Evolutionary conservation across 768 basidiomycete species (phyloP).

Genomic region (Tylopilus balloui): DNA sequence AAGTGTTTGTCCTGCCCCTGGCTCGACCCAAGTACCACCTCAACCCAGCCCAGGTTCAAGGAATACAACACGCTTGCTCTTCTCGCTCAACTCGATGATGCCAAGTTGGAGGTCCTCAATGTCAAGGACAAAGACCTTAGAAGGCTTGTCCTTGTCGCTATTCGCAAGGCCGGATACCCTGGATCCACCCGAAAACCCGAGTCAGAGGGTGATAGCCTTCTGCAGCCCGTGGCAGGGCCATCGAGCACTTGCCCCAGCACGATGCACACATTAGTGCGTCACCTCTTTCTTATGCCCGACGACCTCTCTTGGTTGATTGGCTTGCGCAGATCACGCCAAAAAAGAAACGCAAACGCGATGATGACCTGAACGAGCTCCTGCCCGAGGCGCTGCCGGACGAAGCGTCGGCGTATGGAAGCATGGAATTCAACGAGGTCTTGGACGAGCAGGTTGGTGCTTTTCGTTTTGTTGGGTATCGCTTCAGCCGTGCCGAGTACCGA

Average conservation of each 20-base stretch:
- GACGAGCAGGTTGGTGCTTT: slow-evolving; percentile 59
- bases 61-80: slow-evolving; percentile 56
- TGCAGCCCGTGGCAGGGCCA: slow-evolving; percentile 1
- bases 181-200: slow-evolving; percentile 12
- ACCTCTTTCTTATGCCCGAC: neutral
- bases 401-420: slow-evolving; percentile 44
- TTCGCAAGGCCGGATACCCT: slow-evolving; percentile 63
- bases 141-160: slow-evolving; percentile 51
- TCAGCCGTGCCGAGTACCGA: slow-evolving; percentile 1
- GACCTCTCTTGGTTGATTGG: slow-evolving; percentile 1
- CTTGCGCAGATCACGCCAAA: slow-evolving; percentile 42
- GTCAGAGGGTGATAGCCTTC: slow-evolving; percentile 6
- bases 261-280: slow-evolving; percentile 32
- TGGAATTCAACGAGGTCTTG: slow-evolving; percentile 69
- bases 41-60: slow-evolving; percentile 56
- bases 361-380: slow-evolving; percentile 54
- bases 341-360: slow-evolving; percentile 44
- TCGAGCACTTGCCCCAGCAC: slow-evolving; percentile 14
- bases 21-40: slow-evolving; percentile 1
- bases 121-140: slow-evolving; percentile 63
- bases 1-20: slow-evolving; percentile 47
- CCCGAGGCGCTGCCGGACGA: slow-evolving; percentile 50
- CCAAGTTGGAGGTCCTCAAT: slow-evolving; percentile 53
- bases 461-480: neutral
- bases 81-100: slow-evolving; percentile 55